A percentile compares a stretch with the other conserved stretches of the same genome.
Conservation (phyloP, 306 rosid species). For the Casuarina glauca region DNA sequence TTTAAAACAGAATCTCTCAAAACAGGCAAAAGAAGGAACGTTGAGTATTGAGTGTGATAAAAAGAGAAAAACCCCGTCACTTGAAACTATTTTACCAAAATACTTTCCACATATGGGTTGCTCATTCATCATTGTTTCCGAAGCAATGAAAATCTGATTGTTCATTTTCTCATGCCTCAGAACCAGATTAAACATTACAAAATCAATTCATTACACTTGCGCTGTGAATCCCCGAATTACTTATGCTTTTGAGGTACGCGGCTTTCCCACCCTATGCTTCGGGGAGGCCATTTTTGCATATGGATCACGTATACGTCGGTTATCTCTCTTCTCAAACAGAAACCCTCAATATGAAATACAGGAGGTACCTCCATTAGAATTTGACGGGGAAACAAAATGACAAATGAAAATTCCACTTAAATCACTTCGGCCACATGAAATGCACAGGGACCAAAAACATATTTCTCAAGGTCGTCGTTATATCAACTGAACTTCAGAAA, state of each 20-base stretch:
- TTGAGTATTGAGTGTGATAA: neutral
- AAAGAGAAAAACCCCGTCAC: too few species aligned
- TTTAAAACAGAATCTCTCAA: conserved; percentile 15
- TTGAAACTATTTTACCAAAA: neutral
- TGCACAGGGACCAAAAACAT: neutral
- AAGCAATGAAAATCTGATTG: neutral
- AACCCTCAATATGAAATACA: neutral
- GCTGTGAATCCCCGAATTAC: too few species aligned
- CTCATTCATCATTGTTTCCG: neutral
- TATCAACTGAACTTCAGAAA: neutral
- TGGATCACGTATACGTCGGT: neutral
- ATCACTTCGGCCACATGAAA: neutral
- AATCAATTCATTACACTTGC: neutral
- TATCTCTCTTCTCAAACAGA: neutral
- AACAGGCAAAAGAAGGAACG: neutral
- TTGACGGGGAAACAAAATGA: neutral
- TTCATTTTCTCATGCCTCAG: neutral
- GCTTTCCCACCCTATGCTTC: too few species aligned
- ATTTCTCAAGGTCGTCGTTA: neutral
- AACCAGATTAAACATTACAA: neutral
- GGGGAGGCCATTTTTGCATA: too few species aligned
- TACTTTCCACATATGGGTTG: neutral
- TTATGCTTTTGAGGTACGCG: too few species aligned
- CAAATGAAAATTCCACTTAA: neutral
- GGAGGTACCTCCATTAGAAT: neutral